Conservation (phyloP, 306 rosid genomes). For the Dryas octopetala region DNA sequence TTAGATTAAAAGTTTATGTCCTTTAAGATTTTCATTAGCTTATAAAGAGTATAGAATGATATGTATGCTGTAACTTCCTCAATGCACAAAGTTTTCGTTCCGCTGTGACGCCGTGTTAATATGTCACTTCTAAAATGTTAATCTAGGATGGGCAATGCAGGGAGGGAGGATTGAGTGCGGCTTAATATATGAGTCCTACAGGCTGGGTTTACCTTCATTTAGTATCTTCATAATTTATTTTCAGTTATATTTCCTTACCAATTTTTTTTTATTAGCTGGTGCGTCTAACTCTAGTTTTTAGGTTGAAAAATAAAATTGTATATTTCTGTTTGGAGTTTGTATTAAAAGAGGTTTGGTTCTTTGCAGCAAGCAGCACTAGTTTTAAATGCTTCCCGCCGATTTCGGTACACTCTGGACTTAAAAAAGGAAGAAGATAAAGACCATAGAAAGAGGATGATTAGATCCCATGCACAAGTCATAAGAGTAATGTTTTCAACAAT, state of each 20-base stretch:
- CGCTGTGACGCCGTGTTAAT: neutral
- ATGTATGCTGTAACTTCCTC: too few species aligned
- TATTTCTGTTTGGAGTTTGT: too few species aligned
- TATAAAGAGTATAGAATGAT: too few species aligned
- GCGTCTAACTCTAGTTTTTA: conserved; percentile 12
- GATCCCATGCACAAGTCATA: conserved; percentile 95
- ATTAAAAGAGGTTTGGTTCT: neutral
- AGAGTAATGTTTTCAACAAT: conserved; percentile 54
- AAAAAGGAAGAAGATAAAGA: conserved; percentile 69
- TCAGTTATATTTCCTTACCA: neutral
- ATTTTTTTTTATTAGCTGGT: conserved; percentile 15
- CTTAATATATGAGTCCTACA: neutral
- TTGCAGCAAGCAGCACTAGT: conserved; percentile 88
- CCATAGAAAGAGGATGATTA: conserved; percentile 68
- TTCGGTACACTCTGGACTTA: conserved; percentile 87
- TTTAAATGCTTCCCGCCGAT: conserved; percentile 84
- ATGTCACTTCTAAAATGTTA: neutral
- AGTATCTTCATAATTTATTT: neutral
- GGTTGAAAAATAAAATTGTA: too few species aligned
- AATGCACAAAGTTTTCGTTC: neutral
- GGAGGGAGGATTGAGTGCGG: neutral
- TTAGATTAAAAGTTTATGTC: neutral
- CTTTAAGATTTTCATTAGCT: too few species aligned
- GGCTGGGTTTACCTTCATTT: neutral
- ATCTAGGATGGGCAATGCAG: neutral